Evolutionary conservation across 2,329 filamentous ascomycete genomes (phyloP), one percentile per base, ranked within the genome.

Genomic region (Salinomyces thailandicus): DNA sequence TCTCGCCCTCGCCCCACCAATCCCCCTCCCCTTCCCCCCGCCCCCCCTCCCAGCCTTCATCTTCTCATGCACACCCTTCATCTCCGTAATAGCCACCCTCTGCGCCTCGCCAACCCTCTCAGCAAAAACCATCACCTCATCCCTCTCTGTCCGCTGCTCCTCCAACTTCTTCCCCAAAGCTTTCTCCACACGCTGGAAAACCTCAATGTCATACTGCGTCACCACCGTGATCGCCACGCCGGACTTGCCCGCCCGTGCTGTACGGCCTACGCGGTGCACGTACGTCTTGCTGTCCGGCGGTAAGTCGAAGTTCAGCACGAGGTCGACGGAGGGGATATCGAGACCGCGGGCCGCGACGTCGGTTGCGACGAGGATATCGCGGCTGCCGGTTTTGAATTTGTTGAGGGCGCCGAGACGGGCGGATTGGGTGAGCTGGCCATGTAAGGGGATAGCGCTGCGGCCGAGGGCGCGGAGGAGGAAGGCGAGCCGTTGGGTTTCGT

Each of bases 321-420:
- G 65, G 47, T 93, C 85, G 9, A 95, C 86, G n/a, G 77, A 81
- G 9, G 86, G 86, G 31, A 95, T 93, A 66, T 95, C 87, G 5
- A 95, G 70, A 69, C 87, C 89, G 57, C 87, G 79, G 1, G 87
- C 84, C 1, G 87, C 87, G n/a, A 95, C 85, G 58, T 95, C 87
- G 0, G 87, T 95, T 8, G 86, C 86, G 3, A 95, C 82, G 3
- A 98, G 73, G 26, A 98, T 89, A 47, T 93, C 77, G 28, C 86
- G 72, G n/a, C 73, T 75, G 5, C 79, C 77, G 3, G 81, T 70
- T 37, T 81, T 79, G 70, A 98, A 96, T 58, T 96, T 96, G 58
- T 82, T 84, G 6, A 98, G 68, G 0, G 91, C 84, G 5, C 85
- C 87, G 1, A 96, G 66, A 48, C 91, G 85, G 12, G 84, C 73